Evolutionary conservation across 179 eudicot genomes (phyloP).

Genomic region (Carnegiea gigantea): DNA sequence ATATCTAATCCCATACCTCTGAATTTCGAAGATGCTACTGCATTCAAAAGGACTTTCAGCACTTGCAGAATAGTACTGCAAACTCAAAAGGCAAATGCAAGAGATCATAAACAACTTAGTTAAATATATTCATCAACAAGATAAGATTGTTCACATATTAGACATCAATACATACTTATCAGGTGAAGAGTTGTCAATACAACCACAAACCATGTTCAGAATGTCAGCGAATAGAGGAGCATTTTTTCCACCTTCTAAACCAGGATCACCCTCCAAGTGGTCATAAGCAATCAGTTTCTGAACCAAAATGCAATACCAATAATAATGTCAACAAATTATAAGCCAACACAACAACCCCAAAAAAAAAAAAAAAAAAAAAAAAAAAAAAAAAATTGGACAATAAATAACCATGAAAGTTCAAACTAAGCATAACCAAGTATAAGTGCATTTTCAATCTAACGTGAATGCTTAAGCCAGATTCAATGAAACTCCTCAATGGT

Average conservation of each 20-base stretch:
- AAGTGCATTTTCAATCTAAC: background rate
- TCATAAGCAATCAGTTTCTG: constrained; percentile 98
- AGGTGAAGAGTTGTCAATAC: constrained; percentile 88
- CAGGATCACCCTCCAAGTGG: constrained; percentile 99
- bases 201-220: constrained; percentile 81
- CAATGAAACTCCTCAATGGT: background rate
- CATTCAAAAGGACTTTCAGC: constrained; percentile 93
- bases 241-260: constrained; percentile 88
- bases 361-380: too few species aligned
- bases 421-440: background rate
- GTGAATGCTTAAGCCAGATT: background rate
- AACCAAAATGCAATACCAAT: constrained; percentile 23
- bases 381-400: background rate
- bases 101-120: constrained; percentile 1
- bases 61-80: constrained; percentile 97
- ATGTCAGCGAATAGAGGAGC: constrained; percentile 67
- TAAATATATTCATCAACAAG: constrained; percentile 1
- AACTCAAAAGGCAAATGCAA: constrained; percentile 28
- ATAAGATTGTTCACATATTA: constrained; percentile 3
- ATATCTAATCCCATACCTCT: constrained; percentile 60
- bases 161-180: constrained; percentile 60
- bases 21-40: constrained; percentile 87
- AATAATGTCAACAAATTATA: background rate
- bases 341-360: background rate
- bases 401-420: background rate